Evolutionary conservation across 139 green algal species (phyloP).

Genomic region (Chlorella sp.): DNA sequence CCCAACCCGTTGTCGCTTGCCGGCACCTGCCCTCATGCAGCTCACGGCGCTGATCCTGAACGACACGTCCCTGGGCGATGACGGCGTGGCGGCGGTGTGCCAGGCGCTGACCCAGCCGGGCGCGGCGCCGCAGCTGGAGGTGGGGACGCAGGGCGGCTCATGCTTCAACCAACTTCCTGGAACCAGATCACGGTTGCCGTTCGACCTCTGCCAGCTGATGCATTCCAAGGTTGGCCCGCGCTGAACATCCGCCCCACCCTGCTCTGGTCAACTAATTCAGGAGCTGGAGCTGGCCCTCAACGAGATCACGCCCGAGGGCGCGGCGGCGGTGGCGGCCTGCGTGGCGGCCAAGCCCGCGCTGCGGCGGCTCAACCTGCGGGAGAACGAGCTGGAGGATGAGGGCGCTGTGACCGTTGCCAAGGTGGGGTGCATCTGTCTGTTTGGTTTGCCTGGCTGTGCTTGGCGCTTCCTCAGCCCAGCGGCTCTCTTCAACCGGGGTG

Average conservation of each 20-base stretch:
- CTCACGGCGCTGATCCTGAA: slow-evolving; percentile 79
- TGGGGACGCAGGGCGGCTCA: not conserved
- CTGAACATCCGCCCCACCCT: too few species aligned
- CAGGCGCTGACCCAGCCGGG: slow-evolving; percentile 46
- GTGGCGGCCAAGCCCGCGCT: slow-evolving; percentile 61
- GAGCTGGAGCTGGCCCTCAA: slow-evolving; percentile 87
- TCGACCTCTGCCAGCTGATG: too few species aligned
- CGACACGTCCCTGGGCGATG: slow-evolving; percentile 79
- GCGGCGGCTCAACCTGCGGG: slow-evolving; percentile 73
- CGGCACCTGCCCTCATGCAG: too few species aligned
- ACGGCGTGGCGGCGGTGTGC: slow-evolving; percentile 69
- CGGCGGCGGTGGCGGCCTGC: slow-evolving; percentile 56
- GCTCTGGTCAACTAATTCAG: too few species aligned
- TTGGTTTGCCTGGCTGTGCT: too few species aligned
- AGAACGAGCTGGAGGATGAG: slow-evolving; percentile 90
- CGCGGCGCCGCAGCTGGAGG: slow-evolving; percentile 43
- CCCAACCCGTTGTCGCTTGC: too few species aligned
- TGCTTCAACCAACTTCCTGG: not conserved
- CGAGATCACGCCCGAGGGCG: slow-evolving; percentile 71
- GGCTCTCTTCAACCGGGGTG: too few species aligned
- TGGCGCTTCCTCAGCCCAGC: too few species aligned
- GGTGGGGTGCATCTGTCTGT: not conserved
- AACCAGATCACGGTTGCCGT: too few species aligned
- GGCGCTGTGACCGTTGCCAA: slow-evolving; percentile 65
- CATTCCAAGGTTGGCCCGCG: too few species aligned